Conservation (phyloP, 176 grass and related monocot species). For the Carex kokanica region DNA sequence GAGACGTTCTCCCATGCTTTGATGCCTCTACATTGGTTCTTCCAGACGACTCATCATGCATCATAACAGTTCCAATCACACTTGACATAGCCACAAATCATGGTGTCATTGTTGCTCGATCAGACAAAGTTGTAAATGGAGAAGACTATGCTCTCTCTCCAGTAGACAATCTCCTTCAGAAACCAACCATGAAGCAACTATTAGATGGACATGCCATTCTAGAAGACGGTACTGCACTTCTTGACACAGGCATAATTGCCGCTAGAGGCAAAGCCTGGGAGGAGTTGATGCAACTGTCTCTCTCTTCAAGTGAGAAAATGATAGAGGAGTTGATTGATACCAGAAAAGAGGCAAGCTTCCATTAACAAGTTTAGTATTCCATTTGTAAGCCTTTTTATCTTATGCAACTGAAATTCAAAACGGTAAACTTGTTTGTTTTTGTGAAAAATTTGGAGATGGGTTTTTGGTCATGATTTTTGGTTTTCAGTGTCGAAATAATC, state of each 20-base stretch:
- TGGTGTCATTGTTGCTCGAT: slow-evolving; percentile 75
- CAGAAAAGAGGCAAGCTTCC: slow-evolving; percentile 88
- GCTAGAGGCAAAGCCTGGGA: slow-evolving; percentile 75
- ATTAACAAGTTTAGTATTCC: slow-evolving; percentile 30
- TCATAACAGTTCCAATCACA: slow-evolving; percentile 76
- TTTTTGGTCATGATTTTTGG: background rate
- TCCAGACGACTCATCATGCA: slow-evolving; percentile 64
- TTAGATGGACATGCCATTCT: slow-evolving; percentile 53
- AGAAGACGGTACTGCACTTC: slow-evolving; percentile 66
- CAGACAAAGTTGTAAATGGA: slow-evolving; percentile 31
- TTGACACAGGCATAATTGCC: slow-evolving; percentile 93
- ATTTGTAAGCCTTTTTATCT: slow-evolving; percentile 2
- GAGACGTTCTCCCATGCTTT: slow-evolving; percentile 93
- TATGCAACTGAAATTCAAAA: slow-evolving; percentile 9
- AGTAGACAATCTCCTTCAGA: slow-evolving; percentile 82
- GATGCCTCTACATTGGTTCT: slow-evolving; percentile 64
- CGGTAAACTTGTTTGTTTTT: background rate
- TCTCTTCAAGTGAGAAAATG: slow-evolving; percentile 52
- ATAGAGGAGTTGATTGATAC: slow-evolving; percentile 52
- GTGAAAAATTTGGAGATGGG: background rate
- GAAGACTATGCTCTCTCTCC: slow-evolving; percentile 48
- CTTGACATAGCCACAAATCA: slow-evolving; percentile 78
- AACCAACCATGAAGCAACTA: slow-evolving; percentile 64
- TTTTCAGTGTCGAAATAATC: slow-evolving; percentile 5
- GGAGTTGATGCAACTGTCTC: slow-evolving; percentile 59